Evolutionary conservation across 208 protist genomes (phyloP).

Genomic region (Angomonas deanei): DNA sequence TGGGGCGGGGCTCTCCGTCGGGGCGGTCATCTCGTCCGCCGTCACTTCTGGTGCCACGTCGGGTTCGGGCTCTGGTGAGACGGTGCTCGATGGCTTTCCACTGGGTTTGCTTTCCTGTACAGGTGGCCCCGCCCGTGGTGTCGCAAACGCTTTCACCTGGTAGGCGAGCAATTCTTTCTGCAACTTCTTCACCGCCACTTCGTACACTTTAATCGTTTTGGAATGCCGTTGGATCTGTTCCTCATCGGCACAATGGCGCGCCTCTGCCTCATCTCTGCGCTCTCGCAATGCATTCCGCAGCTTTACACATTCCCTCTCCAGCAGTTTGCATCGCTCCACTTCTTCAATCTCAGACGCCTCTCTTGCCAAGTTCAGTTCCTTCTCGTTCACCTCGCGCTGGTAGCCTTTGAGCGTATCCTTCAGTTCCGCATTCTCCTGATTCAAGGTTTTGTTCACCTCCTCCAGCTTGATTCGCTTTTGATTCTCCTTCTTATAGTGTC

Average conservation of each 20-base stretch:
- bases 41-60: background rate
- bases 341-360: conserved; percentile 23
- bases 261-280: conserved; percentile 20
- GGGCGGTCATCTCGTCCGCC: background rate
- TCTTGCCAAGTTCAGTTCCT: conserved; percentile 43
- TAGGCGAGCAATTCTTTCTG: conserved; percentile 7
- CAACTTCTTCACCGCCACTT: conserved; percentile 6
- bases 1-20: background rate
- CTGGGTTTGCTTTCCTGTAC: too few species aligned
- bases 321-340: conserved; percentile 23
- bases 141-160: background rate
- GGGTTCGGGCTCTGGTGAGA: too few species aligned
- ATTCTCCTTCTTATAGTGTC: background rate
- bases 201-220: conserved; percentile 4
- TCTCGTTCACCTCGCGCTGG: conserved; percentile 58
- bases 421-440: conserved; percentile 33
- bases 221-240: background rate
- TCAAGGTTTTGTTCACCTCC: conserved; percentile 17
- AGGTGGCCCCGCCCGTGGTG: conserved; percentile 6
- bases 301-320: conserved; percentile 43
- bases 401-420: conserved; percentile 33
- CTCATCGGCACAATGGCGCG: background rate
- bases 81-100: too few species aligned
- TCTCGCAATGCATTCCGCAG: conserved; percentile 35
- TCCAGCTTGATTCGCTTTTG: conserved; percentile 20